Evolutionary conservation across 2,329 filamentous ascomycete species (phyloP).

Genomic region (Fusarium sarcochroum): DNA sequence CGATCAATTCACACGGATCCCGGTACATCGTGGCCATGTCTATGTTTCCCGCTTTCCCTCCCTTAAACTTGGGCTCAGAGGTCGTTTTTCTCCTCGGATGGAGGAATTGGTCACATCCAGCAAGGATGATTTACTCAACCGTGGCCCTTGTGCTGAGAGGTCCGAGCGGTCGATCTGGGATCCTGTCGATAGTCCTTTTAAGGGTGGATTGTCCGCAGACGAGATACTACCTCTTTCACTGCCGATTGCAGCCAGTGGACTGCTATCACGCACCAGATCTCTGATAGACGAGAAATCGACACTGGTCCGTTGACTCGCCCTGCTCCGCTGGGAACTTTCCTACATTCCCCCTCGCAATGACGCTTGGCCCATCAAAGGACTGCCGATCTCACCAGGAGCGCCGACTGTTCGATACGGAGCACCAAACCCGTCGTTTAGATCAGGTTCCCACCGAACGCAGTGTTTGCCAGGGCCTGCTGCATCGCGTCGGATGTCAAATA

Average conservation of each 20-base stretch:
- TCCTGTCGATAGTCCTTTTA: constrained; percentile 2
- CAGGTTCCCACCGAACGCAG: constrained; percentile 69
- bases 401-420: constrained; percentile 63
- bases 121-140: background rate
- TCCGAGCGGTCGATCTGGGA: constrained; percentile 3
- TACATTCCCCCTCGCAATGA: constrained; percentile 55
- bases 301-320: constrained; percentile 19
- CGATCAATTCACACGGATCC: background rate
- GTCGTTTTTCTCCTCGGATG: background rate
- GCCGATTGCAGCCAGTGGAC: constrained; percentile 15
- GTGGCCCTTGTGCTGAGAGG: background rate
- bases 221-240: constrained; percentile 17
- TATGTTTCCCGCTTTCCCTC: too few relatives aligned
- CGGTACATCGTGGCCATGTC: too few relatives aligned
- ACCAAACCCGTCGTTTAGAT: constrained; percentile 60
- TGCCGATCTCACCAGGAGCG: constrained; percentile 78
- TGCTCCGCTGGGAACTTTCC: constrained; percentile 38
- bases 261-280: constrained; percentile 34
- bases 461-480: constrained; percentile 54
- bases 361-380: constrained; percentile 67
- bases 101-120: background rate
- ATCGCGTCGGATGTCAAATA: constrained; percentile 77
- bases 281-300: constrained; percentile 16
- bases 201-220: constrained; percentile 7
- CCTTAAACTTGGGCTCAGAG: background rate